These are phyloP conservation scores for Debaryomyces prosopidis DNA, from an alignment of 805 yeast genomes.

Conservation along the genomic window DNA sequence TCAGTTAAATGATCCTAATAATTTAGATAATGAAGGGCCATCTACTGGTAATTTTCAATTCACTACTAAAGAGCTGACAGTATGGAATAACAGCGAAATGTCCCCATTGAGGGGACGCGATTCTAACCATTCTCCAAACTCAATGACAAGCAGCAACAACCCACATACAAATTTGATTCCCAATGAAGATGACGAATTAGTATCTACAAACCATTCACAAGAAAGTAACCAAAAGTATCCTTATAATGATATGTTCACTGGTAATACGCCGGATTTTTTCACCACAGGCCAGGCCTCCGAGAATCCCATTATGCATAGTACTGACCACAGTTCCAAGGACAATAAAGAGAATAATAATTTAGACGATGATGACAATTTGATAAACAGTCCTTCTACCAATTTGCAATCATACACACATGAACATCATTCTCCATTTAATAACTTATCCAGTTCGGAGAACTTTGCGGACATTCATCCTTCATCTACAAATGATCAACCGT, in stretches of 20 bases:
- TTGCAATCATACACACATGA: slow-evolving; percentile 14
- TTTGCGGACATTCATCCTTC: slow-evolving; percentile 1
- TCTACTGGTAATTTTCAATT: slow-evolving; percentile 6
- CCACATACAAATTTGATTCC: slow-evolving; percentile 2
- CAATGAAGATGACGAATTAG: slow-evolving; percentile 1
- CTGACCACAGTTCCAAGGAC: not conserved
- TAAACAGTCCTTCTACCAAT: slow-evolving; percentile 12
- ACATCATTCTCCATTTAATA: slow-evolving; percentile 8
- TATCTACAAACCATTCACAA: slow-evolving; percentile 4
- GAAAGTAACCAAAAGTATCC: slow-evolving; percentile 6
- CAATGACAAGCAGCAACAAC: slow-evolving; percentile 11
- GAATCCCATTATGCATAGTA: slow-evolving; percentile 2
- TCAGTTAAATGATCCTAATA: slow-evolving; percentile 7
- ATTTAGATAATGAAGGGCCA: not conserved
- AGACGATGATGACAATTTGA: slow-evolving; percentile 7
- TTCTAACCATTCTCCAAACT: slow-evolving; percentile 19
- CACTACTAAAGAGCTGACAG: slow-evolving; percentile 8
- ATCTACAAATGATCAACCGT: slow-evolving; percentile 6
- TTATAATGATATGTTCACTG: slow-evolving; percentile 19
- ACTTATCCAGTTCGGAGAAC: not conserved
- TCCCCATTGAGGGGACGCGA: slow-evolving; percentile 20
- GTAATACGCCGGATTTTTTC: slow-evolving; percentile 23
- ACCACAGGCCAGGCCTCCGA: slow-evolving; percentile 15
- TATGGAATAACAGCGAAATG: slow-evolving; percentile 11
- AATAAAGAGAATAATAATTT: not conserved